Base-by-base conservation (phyloP, 1,284 basidiomycete species). In the Xerocomus subilludens region DNA sequence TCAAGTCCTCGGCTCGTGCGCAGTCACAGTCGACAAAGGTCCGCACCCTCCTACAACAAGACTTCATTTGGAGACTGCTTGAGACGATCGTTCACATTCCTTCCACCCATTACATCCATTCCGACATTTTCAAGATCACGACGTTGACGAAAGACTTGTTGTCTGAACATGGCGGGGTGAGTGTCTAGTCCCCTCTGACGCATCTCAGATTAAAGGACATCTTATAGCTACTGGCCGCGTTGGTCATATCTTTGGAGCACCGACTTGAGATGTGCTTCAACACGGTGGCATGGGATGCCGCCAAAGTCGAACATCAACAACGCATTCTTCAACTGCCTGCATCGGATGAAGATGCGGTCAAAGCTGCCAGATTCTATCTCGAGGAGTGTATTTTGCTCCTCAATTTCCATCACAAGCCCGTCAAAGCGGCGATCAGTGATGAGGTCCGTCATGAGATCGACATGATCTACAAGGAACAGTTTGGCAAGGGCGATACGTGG, bases 71-170 rank as follows among this genome's bases (percentile, higher is more conserved):
- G 62, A 42, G 45, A 14, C 45, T 72, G 2, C 1, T 72, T 7
- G 56, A 65, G 14, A 51, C 27, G 9, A 30, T 72, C 20, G 56
- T 63, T 3, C 55, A 59, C 32, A 68, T 55, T 0, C 30, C 53
- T 7, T 59, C 33, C 4, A 69, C 35, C 1, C 67, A 72, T 13
- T 72, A 72, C n/a, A 23, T 64, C 1, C 60, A 72, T 13, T 72
- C 71, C 0, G 35, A 59, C 13, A 69, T 72, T 2, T 72, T 72
- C 56, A 72, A 72, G 25, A 58, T 69, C 2, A 51, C 53, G 10
- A 6, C 20, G 1, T 18, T 72, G 3, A 72, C 30, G 6, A 30
- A 49, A 7, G 62, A 69, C 20, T 3, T 72, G 0, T 2, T 72
- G 8, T 72, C 67, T 0, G 33, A 45, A 2, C 20, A 68, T 9